Percentiles rank a stretch among this genome's conserved stretches.
Conservation (phyloP, 139 green algal species). For the Tetradesmus lagerheimii region DNA sequence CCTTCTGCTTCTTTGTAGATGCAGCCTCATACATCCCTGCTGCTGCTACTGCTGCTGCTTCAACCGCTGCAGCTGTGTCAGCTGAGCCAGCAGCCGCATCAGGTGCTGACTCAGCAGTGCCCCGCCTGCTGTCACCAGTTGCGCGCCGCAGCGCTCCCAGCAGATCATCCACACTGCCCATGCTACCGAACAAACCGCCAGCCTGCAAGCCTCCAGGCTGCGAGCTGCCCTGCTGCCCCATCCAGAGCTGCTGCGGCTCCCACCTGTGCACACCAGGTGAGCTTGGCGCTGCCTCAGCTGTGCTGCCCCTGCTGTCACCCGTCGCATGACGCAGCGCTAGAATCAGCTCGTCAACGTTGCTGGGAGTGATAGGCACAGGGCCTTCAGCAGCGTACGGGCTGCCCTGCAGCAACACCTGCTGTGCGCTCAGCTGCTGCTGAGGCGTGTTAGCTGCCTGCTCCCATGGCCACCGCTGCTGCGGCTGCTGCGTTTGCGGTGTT, state of each 20-base stretch:
- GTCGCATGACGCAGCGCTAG: background rate
- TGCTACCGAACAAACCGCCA: background rate
- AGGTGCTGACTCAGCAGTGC: conserved; percentile 6
- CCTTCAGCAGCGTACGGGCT: background rate
- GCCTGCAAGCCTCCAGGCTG: background rate
- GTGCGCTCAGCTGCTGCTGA: conserved; percentile 24
- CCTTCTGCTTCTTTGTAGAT: background rate
- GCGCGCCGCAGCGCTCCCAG: background rate
- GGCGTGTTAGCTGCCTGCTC: background rate
- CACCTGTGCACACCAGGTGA: background rate
- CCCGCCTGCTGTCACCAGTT: conserved; percentile 17
- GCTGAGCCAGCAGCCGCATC: background rate
- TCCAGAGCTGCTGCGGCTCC: conserved; percentile 16
- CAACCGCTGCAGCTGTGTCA: background rate
- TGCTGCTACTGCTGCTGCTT: conserved; percentile 3
- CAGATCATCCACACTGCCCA: conserved; percentile 24
- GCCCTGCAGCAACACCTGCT: background rate
- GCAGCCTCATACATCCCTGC: no score
- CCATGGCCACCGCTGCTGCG: background rate
- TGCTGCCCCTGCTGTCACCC: conserved; percentile 5
- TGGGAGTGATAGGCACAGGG: background rate
- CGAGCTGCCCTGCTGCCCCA: background rate
- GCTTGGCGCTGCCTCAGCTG: background rate
- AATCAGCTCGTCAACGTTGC: background rate
- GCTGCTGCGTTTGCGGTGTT: background rate